Conservation (phyloP, 2,329 filamentous ascomycete species). For the Diaporthe sp. region DNA sequence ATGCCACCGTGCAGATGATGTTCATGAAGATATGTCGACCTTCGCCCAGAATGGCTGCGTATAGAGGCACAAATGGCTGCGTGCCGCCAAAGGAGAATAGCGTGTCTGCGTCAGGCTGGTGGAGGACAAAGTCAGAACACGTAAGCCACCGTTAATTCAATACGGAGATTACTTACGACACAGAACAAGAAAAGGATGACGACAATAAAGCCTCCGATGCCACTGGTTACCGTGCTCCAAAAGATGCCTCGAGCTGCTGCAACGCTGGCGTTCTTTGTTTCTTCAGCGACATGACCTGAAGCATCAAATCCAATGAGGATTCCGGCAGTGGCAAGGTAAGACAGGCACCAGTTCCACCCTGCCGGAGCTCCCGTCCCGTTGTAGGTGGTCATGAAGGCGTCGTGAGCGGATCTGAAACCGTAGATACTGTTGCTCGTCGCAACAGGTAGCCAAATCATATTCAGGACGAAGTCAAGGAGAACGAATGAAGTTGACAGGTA, state of each 20-base stretch:
- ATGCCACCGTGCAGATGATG: slow-evolving; percentile 64
- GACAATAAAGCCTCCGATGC: slow-evolving; percentile 66
- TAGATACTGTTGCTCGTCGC: slow-evolving; percentile 64
- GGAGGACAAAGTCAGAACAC: background rate
- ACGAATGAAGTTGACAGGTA: slow-evolving; percentile 64
- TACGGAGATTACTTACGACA: slow-evolving; percentile 52
- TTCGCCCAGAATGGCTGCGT: slow-evolving; percentile 67
- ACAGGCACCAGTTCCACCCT: slow-evolving; percentile 75
- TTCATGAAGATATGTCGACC: slow-evolving; percentile 74
- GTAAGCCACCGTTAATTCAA: too few species aligned
- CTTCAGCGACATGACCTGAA: slow-evolving; percentile 71
- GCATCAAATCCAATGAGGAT: slow-evolving; percentile 74
- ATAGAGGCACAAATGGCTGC: slow-evolving; percentile 71
- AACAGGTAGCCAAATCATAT: slow-evolving; percentile 73
- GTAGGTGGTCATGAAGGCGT: slow-evolving; percentile 72
- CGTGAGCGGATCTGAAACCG: slow-evolving; percentile 70
- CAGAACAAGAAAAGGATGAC: slow-evolving; percentile 73
- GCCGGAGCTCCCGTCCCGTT: slow-evolving; percentile 68
- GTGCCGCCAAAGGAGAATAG: slow-evolving; percentile 67
- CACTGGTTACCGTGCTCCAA: slow-evolving; percentile 70
- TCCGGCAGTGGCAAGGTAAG: slow-evolving; percentile 71
- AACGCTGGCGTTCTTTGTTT: slow-evolving; percentile 69
- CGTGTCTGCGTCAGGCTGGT: slow-evolving; percentile 64
- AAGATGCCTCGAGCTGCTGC: slow-evolving; percentile 72
- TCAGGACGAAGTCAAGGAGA: slow-evolving; percentile 69